These are phyloP conservation scores for Colletotrichum lini DNA, from an alignment of 2,329 filamentous ascomycete genomes.

Conservation along the genomic window DNA sequence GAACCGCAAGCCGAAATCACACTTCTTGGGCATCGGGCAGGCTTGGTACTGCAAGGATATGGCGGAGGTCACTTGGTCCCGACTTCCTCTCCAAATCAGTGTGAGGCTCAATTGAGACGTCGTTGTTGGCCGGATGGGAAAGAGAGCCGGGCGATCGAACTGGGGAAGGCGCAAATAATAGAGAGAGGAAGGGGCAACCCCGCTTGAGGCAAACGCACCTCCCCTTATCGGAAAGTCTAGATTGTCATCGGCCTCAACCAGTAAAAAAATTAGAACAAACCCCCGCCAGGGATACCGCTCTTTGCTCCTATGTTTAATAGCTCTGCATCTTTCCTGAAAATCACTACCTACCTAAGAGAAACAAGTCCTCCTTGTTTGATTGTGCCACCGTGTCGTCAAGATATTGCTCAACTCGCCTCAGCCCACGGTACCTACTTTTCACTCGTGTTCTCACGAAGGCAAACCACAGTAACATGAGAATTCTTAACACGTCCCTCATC, in stretches of 20 bases:
- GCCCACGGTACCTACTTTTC: background rate
- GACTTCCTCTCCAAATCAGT: background rate
- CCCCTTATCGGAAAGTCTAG: slow-evolving; percentile 42
- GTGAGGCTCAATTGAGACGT: slow-evolving; percentile 9
- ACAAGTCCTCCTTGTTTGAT: background rate
- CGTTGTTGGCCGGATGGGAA: background rate
- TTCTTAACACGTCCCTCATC: slow-evolving; percentile 39
- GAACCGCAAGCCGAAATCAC: background rate
- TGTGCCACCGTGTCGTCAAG: slow-evolving; percentile 3
- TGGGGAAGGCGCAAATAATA: slow-evolving; percentile 12
- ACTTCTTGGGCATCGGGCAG: background rate
- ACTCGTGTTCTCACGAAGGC: slow-evolving; percentile 3
- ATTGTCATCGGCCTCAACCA: slow-evolving; percentile 36
- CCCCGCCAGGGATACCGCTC: slow-evolving; percentile 32
- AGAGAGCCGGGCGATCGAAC: slow-evolving; percentile 3
- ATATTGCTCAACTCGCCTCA: background rate
- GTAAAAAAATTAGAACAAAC: slow-evolving; percentile 25
- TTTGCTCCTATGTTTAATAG: background rate
- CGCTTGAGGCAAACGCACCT: slow-evolving; percentile 40
- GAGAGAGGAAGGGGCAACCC: slow-evolving; percentile 42
- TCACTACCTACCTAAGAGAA: slow-evolving; percentile 9
- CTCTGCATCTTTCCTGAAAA: slow-evolving; percentile 15
- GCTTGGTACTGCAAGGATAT: background rate
- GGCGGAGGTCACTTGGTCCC: background rate
- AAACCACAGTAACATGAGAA: slow-evolving; percentile 35